These are phyloP conservation scores for Phytophthora niederhauseri DNA, from an alignment of 352 stramenopile species.

Conservation along the genomic window DNA sequence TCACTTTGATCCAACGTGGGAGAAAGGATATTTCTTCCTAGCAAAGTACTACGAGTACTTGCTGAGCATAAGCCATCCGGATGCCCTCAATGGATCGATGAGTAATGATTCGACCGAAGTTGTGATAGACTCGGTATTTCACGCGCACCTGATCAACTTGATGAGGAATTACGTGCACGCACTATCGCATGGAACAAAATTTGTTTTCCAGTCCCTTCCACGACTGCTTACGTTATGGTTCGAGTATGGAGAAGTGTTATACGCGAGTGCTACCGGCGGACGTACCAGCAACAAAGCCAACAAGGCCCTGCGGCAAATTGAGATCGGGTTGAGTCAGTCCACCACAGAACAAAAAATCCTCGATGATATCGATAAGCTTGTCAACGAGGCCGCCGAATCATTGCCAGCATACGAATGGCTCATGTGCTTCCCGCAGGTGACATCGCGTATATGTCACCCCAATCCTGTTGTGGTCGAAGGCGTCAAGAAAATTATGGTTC, in stretches of 20 bases:
- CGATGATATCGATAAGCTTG: slow-evolving; percentile 63
- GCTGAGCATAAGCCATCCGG: slow-evolving; percentile 72
- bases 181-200: slow-evolving; percentile 91
- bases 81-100: slow-evolving; percentile 41
- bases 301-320: slow-evolving; percentile 68
- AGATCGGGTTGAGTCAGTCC: slow-evolving; percentile 59
- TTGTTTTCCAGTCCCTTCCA: slow-evolving; percentile 97
- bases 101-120: slow-evolving; percentile 48
- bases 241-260: slow-evolving; percentile 92
- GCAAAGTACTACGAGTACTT: slow-evolving; percentile 94
- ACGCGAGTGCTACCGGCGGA: slow-evolving; percentile 33
- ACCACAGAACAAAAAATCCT: slow-evolving; percentile 69
- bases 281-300: slow-evolving; percentile 51
- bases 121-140: slow-evolving; percentile 64
- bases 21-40: slow-evolving; percentile 93
- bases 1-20: slow-evolving; percentile 93
- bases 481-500: slow-evolving; percentile 94
- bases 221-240: slow-evolving; percentile 98
- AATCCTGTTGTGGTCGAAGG: slow-evolving; percentile 85
- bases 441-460: slow-evolving; percentile 94
- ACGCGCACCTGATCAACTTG: slow-evolving; percentile 82
- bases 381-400: slow-evolving; percentile 58
- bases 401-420: slow-evolving; percentile 96
- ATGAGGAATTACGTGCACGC: slow-evolving; percentile 95
- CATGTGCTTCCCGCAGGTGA: slow-evolving; percentile 98